Evolutionary conservation across 108 stramenopile species (phyloP), one percentile per base, ranked within the genome.

Genomic region (Skeletonema marinoi): DNA sequence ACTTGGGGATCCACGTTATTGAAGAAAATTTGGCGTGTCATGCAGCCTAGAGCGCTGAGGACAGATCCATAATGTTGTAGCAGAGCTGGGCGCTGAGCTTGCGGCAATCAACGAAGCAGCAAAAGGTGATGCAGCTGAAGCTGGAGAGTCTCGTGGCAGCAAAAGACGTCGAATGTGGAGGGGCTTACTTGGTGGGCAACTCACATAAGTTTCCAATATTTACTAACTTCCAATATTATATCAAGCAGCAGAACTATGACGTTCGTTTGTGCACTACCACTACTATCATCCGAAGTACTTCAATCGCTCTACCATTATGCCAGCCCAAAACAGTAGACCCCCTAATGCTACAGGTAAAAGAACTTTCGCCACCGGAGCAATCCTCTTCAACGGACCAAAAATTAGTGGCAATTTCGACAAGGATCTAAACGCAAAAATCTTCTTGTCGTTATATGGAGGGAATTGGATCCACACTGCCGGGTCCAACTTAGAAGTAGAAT

Each of bases 1-100:
- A 87, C 88, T 30, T 97, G 96, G 96, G 90, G n/a, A n/a, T n/a
- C n/a, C n/a, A n/a, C n/a, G n/a, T n/a, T 7, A 38, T 38, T 38
- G 6, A 1, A 7, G 6, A 6, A 6, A 0, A 38, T 7, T 7
- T 1, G 6, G 38, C 4, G 6, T 4, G 7, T 7, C 38, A 38
- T 33, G 2, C 4, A 4, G 4, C 33, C 33, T 4, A 33, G 4
- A 33, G 33, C 33, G n/a, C n/a, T n/a, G n/a, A n/a, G n/a, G n/a
- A n/a, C n/a, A n/a, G n/a, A n/a, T n/a, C n/a, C n/a, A n/a, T n/a
- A n/a, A n/a, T n/a, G n/a, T n/a, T n/a, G n/a, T n/a, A n/a, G n/a
- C n/a, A n/a, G n/a, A 33, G 33, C 33, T 33, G 4, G 33, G 4
- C 4, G 33, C 33, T 33, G 33, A 33, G 33, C 33, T 33, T 33